Conservation (phyloP, 495 filamentous ascomycete genomes). For the Aspergillus ellipticus region DNA sequence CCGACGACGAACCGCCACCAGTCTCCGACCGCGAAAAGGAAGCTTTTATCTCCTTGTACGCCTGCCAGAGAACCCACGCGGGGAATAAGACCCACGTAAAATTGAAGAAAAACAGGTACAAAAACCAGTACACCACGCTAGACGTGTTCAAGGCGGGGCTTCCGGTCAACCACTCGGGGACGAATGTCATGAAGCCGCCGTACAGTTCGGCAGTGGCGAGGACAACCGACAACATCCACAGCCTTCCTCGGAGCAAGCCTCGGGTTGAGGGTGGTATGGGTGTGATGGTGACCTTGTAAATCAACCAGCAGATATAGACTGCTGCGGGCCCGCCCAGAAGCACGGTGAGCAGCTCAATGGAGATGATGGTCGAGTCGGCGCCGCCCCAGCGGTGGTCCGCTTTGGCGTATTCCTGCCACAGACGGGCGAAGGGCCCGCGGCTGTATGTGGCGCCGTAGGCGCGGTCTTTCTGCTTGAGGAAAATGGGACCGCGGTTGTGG, state of each 20-base stretch:
- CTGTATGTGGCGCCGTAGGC: slow-evolving; percentile 74
- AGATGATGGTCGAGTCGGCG: slow-evolving; percentile 73
- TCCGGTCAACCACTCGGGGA: slow-evolving; percentile 84
- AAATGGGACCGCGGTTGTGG: slow-evolving; percentile 43
- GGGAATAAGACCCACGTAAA: slow-evolving; percentile 83
- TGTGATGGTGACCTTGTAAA: slow-evolving; percentile 36
- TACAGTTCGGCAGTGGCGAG: slow-evolving; percentile 94
- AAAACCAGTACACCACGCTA: slow-evolving; percentile 82
- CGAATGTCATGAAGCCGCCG: slow-evolving; percentile 96
- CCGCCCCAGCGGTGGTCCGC: slow-evolving; percentile 81
- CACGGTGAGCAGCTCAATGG: slow-evolving; percentile 83
- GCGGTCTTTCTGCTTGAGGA: slow-evolving; percentile 49
- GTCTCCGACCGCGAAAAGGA: slow-evolving; percentile 42
- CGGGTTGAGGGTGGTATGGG: slow-evolving; percentile 14
- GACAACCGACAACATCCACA: slow-evolving; percentile 67
- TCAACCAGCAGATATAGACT: slow-evolving; percentile 62
- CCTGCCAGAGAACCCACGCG: slow-evolving; percentile 68
- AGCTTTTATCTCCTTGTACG: slow-evolving; percentile 54
- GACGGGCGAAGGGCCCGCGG: slow-evolving; percentile 54
- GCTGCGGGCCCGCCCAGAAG: slow-evolving; percentile 71
- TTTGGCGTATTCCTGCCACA: slow-evolving; percentile 93
- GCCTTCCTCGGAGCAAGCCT: slow-evolving; percentile 47
- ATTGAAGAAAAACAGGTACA: slow-evolving; percentile 92
- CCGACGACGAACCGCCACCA: not conserved
- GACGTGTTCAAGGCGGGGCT: slow-evolving; percentile 71